Conservation (phyloP, 768 basidiomycete genomes). For the Boletus rufocinnamomeus region DNA sequence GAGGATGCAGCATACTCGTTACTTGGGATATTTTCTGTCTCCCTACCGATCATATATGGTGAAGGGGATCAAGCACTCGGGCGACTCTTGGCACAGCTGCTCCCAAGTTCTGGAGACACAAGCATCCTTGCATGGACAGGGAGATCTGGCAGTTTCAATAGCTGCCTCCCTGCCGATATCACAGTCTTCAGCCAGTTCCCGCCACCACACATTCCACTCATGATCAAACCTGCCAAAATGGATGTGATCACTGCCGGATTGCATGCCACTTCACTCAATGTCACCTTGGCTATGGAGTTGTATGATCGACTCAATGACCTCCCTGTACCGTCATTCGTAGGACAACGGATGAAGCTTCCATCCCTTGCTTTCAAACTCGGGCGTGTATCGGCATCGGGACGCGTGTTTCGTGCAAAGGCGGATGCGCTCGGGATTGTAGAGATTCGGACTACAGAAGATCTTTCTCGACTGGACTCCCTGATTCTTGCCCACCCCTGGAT, state of each 20-base stretch:
- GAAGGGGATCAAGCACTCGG: constrained; percentile 10
- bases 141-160: constrained; percentile 1
- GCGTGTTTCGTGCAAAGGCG: neutral
- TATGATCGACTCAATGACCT: constrained; percentile 2
- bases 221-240: neutral
- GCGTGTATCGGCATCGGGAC: neutral
- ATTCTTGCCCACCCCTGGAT: constrained; percentile 21
- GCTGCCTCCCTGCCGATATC: constrained; percentile 2
- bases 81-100: constrained; percentile 7
- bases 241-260: neutral
- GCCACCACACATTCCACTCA: neutral
- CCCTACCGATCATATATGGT: too few relatives aligned
- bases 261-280: too few relatives aligned
- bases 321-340: neutral
- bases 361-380: constrained; percentile 14
- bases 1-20: too few relatives aligned
- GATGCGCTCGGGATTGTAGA: constrained; percentile 7
- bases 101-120: constrained; percentile 7
- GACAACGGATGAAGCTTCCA: constrained; percentile 5
- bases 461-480: constrained; percentile 3
- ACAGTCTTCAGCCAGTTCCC: neutral
- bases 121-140: constrained; percentile 15
- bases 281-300: neutral
- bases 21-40: too few relatives aligned
- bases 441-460: constrained; percentile 11